These are phyloP conservation scores for Xylariaceae sp. DNA, from an alignment of 2,329 filamentous ascomycete species.

Conservation along the genomic window DNA sequence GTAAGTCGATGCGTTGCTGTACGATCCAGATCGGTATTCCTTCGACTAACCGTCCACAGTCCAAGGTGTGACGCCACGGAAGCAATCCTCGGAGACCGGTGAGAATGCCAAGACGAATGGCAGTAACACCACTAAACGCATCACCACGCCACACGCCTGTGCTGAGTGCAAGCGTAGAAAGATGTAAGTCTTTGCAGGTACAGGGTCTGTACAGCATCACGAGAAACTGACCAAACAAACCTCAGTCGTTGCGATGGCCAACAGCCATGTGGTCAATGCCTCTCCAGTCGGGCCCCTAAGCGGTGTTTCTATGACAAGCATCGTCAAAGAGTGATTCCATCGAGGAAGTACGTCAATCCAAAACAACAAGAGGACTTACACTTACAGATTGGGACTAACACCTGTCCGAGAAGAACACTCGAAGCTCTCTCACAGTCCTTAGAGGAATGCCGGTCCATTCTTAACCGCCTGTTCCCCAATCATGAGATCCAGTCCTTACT, in stretches of 20 bases:
- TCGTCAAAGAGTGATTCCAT: slow-evolving; percentile 68
- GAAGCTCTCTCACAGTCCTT: slow-evolving; percentile 59
- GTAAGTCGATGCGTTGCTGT: slow-evolving; percentile 20
- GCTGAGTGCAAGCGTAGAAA: slow-evolving; percentile 66
- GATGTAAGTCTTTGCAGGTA: slow-evolving; percentile 44
- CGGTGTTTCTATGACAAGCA: slow-evolving; percentile 78
- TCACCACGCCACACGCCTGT: slow-evolving; percentile 38
- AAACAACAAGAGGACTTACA: neutral
- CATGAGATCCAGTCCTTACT: slow-evolving; percentile 48
- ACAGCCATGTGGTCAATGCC: slow-evolving; percentile 76
- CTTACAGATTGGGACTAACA: slow-evolving; percentile 18
- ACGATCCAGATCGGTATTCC: neutral
- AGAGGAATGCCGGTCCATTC: slow-evolving; percentile 59
- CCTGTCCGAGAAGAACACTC: slow-evolving; percentile 40
- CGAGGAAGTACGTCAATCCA: slow-evolving; percentile 58
- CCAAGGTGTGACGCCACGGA: slow-evolving; percentile 49
- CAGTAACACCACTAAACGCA: slow-evolving; percentile 31
- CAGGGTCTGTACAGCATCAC: slow-evolving; percentile 6
- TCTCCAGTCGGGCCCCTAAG: slow-evolving; percentile 75
- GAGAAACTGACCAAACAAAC: slow-evolving; percentile 25
- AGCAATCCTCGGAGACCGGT: slow-evolving; percentile 40
- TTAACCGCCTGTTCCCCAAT: slow-evolving; percentile 58
- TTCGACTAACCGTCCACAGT: slow-evolving; percentile 28
- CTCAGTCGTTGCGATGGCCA: slow-evolving; percentile 67
- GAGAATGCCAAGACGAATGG: slow-evolving; percentile 31